Base-by-base conservation (phyloP, 805 yeast genomes). In the Helenozyma rhizophorensis region DNA sequence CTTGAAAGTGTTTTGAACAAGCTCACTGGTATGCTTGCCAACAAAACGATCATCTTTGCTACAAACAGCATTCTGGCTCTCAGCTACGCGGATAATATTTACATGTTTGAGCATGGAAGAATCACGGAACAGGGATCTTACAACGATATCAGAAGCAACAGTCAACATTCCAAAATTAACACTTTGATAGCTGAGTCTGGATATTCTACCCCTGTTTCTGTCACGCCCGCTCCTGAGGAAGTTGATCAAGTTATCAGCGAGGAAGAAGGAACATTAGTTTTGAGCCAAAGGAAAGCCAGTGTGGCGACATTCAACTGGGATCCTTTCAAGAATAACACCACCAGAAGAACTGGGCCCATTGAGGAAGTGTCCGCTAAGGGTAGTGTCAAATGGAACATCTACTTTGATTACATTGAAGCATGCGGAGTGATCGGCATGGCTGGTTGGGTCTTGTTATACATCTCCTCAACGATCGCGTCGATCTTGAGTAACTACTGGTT, bases 401-500 rank as follows among this genome's bases (percentile, higher is more conserved):
- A 80, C 42, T 36, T 58, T 24, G 66, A 66, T 11, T 82, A 80
- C 51, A 69, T 74, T 4, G 66, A 69, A 37, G 82, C 88, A 1
- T 80, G 86, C 54, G 73, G 79, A 6, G 44, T 61, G 21, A 18
- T 51, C 1, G 81, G 82, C 21, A 71, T 71, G 16, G n/a, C 54
- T n/a, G 32, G 64, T 46, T 77, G 41, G 45, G 22, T 33, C 6
- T 56, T 27, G 40, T 56, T 25, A 42, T 68, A 51, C 44, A 65
- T 45, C 18, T 57, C 21, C 3, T 62, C 43, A 43, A 54, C 44
- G 35, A 53, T 30, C 21, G 54, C 37, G 30, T 63, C 68, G 12
- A 53, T 72, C 10, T 57, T 62, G 7, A 74, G 76, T 28, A 78
- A 73, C 50, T 76, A 75, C 50, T 78, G 85, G 80, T 62, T 81